Evolutionary conservation across 306 rosid genomes (phyloP), one percentile per base, ranked within the genome.

Genomic region (Vigna reflexopilosa): DNA sequence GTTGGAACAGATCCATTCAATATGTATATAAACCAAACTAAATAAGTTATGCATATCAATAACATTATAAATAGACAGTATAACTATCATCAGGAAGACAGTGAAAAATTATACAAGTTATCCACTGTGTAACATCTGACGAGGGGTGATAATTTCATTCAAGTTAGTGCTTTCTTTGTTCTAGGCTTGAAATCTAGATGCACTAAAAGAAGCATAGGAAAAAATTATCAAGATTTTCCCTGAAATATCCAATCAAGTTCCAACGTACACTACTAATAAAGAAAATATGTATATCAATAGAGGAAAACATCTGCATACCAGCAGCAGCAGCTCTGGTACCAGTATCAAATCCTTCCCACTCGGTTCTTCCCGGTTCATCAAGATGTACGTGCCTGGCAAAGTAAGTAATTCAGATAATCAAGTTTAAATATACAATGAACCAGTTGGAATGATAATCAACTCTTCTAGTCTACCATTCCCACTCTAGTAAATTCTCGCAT

Each of bases 311-410:
- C 65, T 45, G 56, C 82, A 73, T 77, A 95, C 98, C 98, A 77
- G 98, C 98, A 77, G 98, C 98, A 30, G 98, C 98, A 72, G 98
- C 98, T 86, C 78, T 85, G 42, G 97, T 95, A 59, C 98, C 97
- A 0, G 96, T 88, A 51, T 84, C 88, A 91, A 95, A 95, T 73
- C 98, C 98, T 81, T 95, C 98, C 98, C 98, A 92, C 16, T 92
- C 96, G 64, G 88, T 63, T 86, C 97, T 89, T 71, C 98, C 98
- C 2, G 98, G 98, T 70, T 95, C 98, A 69, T 95, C 93, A 73
- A 95, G 97, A 87, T 95, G 98, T 44, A 87, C 90, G 51, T 95
- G 98, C 85, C 98, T 95, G 86, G 66, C 81, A 58, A 71, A 57
- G 75, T 26, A 64, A 72, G 42, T 42, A 49, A 17, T 69, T 81